Evolutionary conservation across 2,329 filamentous ascomycete species (phyloP).

Genomic region (Taxawa tesnikishii): DNA sequence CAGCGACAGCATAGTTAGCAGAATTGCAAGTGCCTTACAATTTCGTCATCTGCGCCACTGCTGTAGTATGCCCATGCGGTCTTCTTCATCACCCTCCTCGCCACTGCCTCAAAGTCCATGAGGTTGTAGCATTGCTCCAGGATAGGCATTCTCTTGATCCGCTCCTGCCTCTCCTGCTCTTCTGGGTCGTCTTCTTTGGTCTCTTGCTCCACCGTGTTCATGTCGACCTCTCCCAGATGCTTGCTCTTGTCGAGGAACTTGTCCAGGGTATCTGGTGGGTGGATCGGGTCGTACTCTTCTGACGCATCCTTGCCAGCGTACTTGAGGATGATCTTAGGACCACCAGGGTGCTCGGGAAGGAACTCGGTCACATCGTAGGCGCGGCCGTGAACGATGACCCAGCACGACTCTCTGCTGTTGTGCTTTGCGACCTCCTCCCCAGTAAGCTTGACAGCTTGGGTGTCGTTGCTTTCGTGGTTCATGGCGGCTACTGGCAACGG

Average conservation of each 20-base stretch:
- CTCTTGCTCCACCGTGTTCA: constrained; percentile 61
- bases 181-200: constrained; percentile 57
- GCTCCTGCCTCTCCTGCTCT: constrained; percentile 59
- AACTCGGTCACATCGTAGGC: constrained; percentile 79
- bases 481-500: constrained; percentile 14
- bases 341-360: constrained; percentile 81
- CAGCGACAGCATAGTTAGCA: constrained; percentile 7
- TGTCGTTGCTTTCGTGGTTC: constrained; percentile 29
- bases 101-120: constrained; percentile 91
- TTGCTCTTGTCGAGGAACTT: constrained; percentile 74
- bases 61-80: constrained; percentile 97
- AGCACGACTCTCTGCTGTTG: constrained; percentile 71
- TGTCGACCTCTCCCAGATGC: constrained; percentile 81
- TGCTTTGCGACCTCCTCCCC: constrained; percentile 56
- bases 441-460: constrained; percentile 30
- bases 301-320: constrained; percentile 94
- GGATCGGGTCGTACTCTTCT: constrained; percentile 81
- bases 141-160: constrained; percentile 57
- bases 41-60: constrained; percentile 80
- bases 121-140: constrained; percentile 86
- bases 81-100: constrained; percentile 85
- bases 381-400: constrained; percentile 81
- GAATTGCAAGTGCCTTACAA: constrained; percentile 39
- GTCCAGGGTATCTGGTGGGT: constrained; percentile 74
- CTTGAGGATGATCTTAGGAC: constrained; percentile 86